Percentiles rank a stretch among this genome's conserved stretches.
Evolutionary conservation across 2,329 filamentous ascomycete species (phyloP).

Genomic region (Claviceps spartinae): DNA sequence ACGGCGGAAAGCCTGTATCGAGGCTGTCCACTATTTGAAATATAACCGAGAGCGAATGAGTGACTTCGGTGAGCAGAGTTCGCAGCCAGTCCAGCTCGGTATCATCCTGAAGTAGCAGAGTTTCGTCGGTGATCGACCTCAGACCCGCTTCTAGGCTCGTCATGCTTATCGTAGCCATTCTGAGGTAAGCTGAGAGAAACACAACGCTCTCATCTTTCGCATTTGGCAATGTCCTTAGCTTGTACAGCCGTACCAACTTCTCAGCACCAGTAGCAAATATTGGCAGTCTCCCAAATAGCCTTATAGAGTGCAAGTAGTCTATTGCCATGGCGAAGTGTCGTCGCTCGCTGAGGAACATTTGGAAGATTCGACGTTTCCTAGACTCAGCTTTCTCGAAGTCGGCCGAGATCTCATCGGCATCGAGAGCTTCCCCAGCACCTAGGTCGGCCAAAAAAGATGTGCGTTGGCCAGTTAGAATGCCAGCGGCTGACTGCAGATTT

Average conservation of each 20-base stretch:
- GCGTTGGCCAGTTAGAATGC: conserved; percentile 45
- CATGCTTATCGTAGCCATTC: conserved; percentile 34
- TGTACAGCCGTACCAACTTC: conserved; percentile 18
- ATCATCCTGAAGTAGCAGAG: conserved; percentile 35
- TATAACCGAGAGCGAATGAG: conserved; percentile 60
- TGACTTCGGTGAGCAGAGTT: conserved; percentile 53
- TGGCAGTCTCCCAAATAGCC: conserved; percentile 26
- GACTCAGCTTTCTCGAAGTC: conserved; percentile 50
- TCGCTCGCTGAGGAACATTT: conserved; percentile 59
- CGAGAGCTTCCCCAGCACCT: conserved; percentile 29
- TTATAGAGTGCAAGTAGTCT: conserved; percentile 40
- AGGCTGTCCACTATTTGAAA: conserved; percentile 57
- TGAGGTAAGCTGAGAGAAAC: conserved; percentile 34
- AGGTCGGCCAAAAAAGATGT: conserved; percentile 43
- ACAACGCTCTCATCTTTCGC: conserved; percentile 26
- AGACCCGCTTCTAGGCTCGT: conserved; percentile 34
- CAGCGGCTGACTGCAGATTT: conserved; percentile 62
- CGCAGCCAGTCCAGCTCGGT: conserved; percentile 46
- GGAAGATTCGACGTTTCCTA: conserved; percentile 54
- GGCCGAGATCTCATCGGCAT: conserved; percentile 40
- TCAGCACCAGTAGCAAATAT: conserved; percentile 16
- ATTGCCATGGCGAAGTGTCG: conserved; percentile 52
- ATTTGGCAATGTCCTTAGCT: conserved; percentile 14
- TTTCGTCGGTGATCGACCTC: conserved; percentile 36
- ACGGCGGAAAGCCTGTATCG: conserved; percentile 39